Base-by-base conservation (phyloP, 2,329 filamentous ascomycete species). In the Fusarium solani-melongenae region DNA sequence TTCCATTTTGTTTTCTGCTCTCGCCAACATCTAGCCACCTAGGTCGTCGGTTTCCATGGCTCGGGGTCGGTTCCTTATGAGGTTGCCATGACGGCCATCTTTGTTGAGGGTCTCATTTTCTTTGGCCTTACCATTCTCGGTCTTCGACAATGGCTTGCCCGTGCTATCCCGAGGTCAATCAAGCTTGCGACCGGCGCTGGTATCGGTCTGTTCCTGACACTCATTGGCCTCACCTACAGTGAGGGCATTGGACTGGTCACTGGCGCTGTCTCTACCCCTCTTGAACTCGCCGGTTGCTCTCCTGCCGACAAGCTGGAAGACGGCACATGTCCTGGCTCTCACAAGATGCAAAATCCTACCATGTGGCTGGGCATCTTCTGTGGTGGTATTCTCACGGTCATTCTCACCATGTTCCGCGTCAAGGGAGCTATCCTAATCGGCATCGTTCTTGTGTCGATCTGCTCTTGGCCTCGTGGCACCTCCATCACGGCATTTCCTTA, bases 351-450 rank as follows among this genome's bases (percentile, higher is more conserved):
- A 69, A 94, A 89, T 78, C 93, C 94, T 1, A 90, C 92, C 31
- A 90, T 97, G 89, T 97, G 94, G 94, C 88, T 97, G 60, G 94
- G 94, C 39, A 95, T 97, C 76, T 96, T 97, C 86, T 93, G 92
- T 75, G 94, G 94, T 49, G 94, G 94, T 69, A 88, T 97, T 71
- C 83, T 97, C 58, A 97, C 94, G 1, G 92, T 92, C 27, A 84
- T 96, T 73, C 85, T 97, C 60, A 93, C 96, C 91, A 89, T 95
- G 86, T 97, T 94, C 82, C 91, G 94, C 22, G 90, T 97, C 82
- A 96, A 96, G 84, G 94, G 94, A 66, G 94, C 94, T 65, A 93
- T 97, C 77, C 94, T 97, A 76, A 88, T 90, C 34, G 94, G 94
- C 39, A 96, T 97, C 72, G 81, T 95, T 27, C 88, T 97, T 29